Base-by-base conservation (phyloP, 2,329 filamentous ascomycete species). In the Gnomoniopsis sp. region DNA sequence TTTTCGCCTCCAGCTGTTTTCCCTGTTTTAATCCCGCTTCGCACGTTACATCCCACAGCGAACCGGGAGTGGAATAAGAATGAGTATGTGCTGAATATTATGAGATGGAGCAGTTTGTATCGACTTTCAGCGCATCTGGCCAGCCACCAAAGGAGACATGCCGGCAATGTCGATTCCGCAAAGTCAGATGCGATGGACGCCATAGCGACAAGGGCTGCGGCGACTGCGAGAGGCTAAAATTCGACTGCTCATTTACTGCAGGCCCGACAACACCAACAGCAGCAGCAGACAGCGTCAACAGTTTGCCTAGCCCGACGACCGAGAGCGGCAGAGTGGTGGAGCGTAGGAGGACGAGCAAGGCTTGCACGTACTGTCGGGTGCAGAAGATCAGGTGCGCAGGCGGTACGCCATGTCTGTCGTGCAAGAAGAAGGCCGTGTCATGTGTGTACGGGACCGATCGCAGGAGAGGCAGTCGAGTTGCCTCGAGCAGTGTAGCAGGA, bases 101-200 rank as follows among this genome's bases (percentile, higher is more conserved):
- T 54, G 52, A 43, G 44, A 62, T 62, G 60, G 60, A 62, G 57
- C 60, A 62, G 51, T 62, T 54, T 23, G 60, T 62, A 12, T 56
- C 60, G 21, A 62, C 60, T 3, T 59, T 62, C 50, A 62, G 60
- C 57, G 60, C 60, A 21, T 53, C 60, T 15, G 60, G 60, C 19
- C 60, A 55, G 6, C 53, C 52, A 30, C 53, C 60, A 34, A 62
- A 62, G 48, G 60, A 62, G 12, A 62, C 60, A 7, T 62, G 60
- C 51, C 59, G 49, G 49, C 60, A 62, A 12, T 62, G 60, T 48
- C 41, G 60, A 3, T 60, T 60, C 8, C 58, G 60, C 41, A 62
- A 62, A 15, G 60, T 62, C 1, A 55, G 57, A 15, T 61, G 59
- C 12, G 59, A 61, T 36, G 59, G 59, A 1, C 33, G 34, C 3